A percentile compares a stretch with the other conserved stretches of the same genome.
Conservation (phyloP, 2,329 filamentous ascomycete genomes). For the Calonectria multiphialidica region DNA sequence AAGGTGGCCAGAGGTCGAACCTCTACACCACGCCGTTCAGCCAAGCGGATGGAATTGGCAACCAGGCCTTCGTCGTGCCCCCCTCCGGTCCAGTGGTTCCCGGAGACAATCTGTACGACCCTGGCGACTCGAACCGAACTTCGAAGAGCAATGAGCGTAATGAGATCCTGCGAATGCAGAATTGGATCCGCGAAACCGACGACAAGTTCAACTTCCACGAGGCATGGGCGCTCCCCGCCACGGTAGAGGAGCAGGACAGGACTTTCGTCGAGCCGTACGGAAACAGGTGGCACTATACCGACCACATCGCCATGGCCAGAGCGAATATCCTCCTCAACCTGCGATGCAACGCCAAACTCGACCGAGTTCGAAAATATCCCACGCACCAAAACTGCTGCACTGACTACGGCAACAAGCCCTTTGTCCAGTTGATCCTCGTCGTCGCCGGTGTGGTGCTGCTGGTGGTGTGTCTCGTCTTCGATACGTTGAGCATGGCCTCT, state of each 20-base stretch:
- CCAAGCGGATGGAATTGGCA: constrained; percentile 40
- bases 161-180: not conserved
- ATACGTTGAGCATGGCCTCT: constrained; percentile 27
- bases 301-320: constrained; percentile 44
- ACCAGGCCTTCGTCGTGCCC: constrained; percentile 45
- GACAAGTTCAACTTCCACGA: constrained; percentile 33
- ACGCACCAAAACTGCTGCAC: constrained; percentile 66
- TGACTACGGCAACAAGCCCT: constrained; percentile 52
- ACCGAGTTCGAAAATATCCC: constrained; percentile 47
- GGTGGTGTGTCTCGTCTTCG: constrained; percentile 26
- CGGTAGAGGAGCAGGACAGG: constrained; percentile 29
- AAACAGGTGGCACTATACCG: constrained; percentile 24
- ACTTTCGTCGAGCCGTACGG: constrained; percentile 33
- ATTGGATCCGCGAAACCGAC: constrained; percentile 26
- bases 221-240: constrained; percentile 35
- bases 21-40: constrained; percentile 37
- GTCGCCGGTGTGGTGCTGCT: constrained; percentile 32
- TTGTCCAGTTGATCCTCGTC: constrained; percentile 40
- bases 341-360: constrained; percentile 62
- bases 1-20: constrained; percentile 8
- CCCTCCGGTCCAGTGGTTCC: constrained; percentile 10
- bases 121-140: constrained; percentile 26
- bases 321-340: constrained; percentile 62
- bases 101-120: not conserved
- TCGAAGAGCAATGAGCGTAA: constrained; percentile 19